Conservation (phyloP, 164 flowering plant genomes). For the Chloranthus sessilifolius region DNA sequence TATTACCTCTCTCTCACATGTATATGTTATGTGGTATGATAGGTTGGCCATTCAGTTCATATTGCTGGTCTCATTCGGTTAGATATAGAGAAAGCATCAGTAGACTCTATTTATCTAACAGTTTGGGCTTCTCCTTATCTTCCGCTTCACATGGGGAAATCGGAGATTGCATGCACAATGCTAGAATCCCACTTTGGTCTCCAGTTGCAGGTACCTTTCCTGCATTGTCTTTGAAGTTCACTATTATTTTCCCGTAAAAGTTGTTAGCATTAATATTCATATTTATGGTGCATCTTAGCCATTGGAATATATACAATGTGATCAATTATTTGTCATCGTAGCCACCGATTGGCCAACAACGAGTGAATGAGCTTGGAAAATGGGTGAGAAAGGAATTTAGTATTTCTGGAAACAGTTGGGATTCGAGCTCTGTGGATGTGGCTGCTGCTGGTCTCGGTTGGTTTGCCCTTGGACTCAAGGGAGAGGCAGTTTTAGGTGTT, state of each 20-base stretch:
- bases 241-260: not conserved
- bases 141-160: conserved; percentile 95
- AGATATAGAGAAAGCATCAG: conserved; percentile 58
- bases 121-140: conserved; percentile 90
- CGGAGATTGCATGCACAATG: conserved; percentile 58
- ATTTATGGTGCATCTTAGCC: not conserved
- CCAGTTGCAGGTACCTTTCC: conserved; percentile 68
- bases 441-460: conserved; percentile 94
- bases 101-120: conserved; percentile 48
- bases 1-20: not conserved
- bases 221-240: not conserved
- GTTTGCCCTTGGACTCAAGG: conserved; percentile 89
- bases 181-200: conserved; percentile 79
- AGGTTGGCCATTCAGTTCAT: conserved; percentile 86
- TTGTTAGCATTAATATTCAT: not conserved
- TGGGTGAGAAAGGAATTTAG: conserved; percentile 67
- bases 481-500: conserved; percentile 70
- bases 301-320: not conserved
- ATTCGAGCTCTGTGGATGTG: conserved; percentile 70
- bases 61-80: conserved; percentile 86
- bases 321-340: conserved; percentile 23
- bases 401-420: conserved; percentile 71
- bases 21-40: conserved; percentile 10
- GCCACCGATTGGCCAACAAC: conserved; percentile 80
- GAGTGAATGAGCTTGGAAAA: conserved; percentile 73